Conservation (phyloP, 2,329 filamentous ascomycete species). For the Neonectria faginata region DNA sequence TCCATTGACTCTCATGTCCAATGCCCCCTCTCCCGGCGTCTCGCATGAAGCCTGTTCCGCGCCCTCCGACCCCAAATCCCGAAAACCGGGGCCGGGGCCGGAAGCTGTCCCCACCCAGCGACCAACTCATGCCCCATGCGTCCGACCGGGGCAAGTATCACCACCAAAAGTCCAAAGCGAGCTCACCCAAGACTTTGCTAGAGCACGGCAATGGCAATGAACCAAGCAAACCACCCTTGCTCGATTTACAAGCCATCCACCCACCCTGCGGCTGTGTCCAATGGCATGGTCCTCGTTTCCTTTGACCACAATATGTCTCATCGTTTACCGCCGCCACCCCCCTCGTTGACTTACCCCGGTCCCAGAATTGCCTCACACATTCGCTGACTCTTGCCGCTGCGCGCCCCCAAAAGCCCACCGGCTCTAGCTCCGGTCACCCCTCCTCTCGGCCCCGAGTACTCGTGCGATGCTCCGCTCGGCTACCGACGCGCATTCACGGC, state of each 20-base stretch:
- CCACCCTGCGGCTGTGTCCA: constrained; percentile 28
- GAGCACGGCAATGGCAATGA: constrained; percentile 7
- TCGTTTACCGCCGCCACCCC: constrained; percentile 30
- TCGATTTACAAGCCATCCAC: constrained; percentile 23
- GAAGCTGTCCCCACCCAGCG: constrained; percentile 26
- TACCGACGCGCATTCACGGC: constrained; percentile 41
- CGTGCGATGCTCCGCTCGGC: constrained; percentile 42
- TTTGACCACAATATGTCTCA: constrained; percentile 43
- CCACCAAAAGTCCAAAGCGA: constrained; percentile 9
- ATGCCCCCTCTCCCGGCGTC: constrained; percentile 6
- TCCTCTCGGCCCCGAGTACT: constrained; percentile 41
- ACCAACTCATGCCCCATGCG: constrained; percentile 26
- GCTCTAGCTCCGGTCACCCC: constrained; percentile 18
- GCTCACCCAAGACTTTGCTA: constrained; percentile 9
- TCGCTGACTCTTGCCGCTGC: constrained; percentile 9
- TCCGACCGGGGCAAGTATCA: constrained; percentile 10
- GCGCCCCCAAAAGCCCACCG: constrained; percentile 25
- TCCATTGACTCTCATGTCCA: constrained; percentile 1
- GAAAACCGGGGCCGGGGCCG: constrained; percentile 37
- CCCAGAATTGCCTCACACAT: constrained; percentile 26
- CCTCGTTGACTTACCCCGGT: neutral
- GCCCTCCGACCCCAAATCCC: constrained; percentile 28
- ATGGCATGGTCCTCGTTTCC: constrained; percentile 29
- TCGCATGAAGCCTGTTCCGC: constrained; percentile 20
- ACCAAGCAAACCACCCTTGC: constrained; percentile 27